Base-by-base conservation (phyloP, 2,329 filamentous ascomycete genomes). In the Leptographium lundbergii region DNA sequence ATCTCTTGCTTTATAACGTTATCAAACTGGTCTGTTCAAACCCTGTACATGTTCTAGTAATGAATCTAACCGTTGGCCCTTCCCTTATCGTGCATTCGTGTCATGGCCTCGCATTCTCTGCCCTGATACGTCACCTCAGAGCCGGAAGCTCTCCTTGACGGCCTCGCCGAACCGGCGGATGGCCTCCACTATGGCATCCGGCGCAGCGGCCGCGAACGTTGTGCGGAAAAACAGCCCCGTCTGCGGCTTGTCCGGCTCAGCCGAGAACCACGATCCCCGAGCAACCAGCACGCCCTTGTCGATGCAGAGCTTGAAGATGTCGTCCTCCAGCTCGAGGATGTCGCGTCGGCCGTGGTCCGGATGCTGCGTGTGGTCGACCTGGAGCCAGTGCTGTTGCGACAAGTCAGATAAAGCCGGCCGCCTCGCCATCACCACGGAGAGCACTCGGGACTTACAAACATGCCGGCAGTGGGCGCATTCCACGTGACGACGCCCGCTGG, bases 261-360 rank as follows among this genome's bases (percentile, higher is more conserved):
- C 88, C 60, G 84, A 81, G 79, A 97, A 99, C 91, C 91, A 99
- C 54, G 86, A 91, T 4, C 94, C 94, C 54, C 88, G 81, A 60
- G 88, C 90, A 2, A 94, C 78, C 53, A 99, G 78, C 5, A 94
- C 89, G 25, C 89, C 87, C 66, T 87, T 81, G 4, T 85, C 81
- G 59, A 96, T 86, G 63, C 85, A 85, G 0, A 81, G 77, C 66
- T 88, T 72, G 77, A 96, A 97, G 52, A 99, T 90, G 59, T 88
- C 84, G 66, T 96, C 86, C 72, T 99, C 94, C 50, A 99, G 78
- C 42, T 82, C 82, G 27, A 81, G 70, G 54, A 89, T 75, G 55
- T 72, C 74, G 63, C 79, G 81, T 17, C 67, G 73, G 1, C 70
- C 69, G 42, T 78, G 77, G 14, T 80, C 72, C 0, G 88, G 88